phyloP scores from a whole-genome alignment of 257 asterid genomes.

The Capsicum chinense region DNA sequence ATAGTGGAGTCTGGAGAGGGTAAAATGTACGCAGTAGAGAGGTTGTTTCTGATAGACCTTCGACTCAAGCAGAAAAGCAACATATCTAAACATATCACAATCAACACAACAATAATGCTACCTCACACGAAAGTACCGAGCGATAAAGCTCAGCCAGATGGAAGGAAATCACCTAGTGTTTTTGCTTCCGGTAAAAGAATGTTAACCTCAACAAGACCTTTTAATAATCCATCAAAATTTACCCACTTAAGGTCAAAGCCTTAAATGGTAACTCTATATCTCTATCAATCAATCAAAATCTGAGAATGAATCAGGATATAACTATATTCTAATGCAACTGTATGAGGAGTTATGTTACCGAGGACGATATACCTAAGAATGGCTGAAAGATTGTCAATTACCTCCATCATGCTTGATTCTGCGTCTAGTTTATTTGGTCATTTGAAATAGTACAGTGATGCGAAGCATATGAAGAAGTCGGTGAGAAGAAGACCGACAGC shows the following conservation, averaged over 20 bases:
- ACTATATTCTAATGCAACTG: neutral
- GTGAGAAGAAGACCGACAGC: constrained; percentile 77
- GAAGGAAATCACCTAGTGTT: neutral
- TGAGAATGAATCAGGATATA: neutral
- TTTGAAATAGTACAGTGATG: constrained; percentile 70
- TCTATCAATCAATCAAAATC: constrained; percentile 4
- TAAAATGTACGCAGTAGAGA: too few relatives aligned
- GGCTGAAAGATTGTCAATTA: neutral
- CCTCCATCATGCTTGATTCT: neutral
- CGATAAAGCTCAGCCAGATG: neutral
- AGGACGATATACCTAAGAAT: neutral
- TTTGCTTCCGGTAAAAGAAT: neutral
- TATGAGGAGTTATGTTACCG: neutral
- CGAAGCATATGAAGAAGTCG: constrained; percentile 64
- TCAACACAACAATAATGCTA: neutral
- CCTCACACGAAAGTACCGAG: neutral
- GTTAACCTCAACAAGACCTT: neutral
- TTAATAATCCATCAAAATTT: constrained; percentile 18
- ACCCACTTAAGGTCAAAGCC: neutral
- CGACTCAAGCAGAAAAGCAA: too few relatives aligned
- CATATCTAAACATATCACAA: neutral
- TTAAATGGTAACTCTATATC: neutral
- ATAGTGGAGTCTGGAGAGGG: too few relatives aligned
- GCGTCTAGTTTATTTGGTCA: constrained; percentile 8
- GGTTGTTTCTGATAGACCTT: too few relatives aligned